A percentile compares a stretch with the other conserved stretches of the same genome.
These are phyloP conservation scores for Theobroma cacao DNA, from an alignment of 345 rosid genomes.

Conservation along the genomic window DNA sequence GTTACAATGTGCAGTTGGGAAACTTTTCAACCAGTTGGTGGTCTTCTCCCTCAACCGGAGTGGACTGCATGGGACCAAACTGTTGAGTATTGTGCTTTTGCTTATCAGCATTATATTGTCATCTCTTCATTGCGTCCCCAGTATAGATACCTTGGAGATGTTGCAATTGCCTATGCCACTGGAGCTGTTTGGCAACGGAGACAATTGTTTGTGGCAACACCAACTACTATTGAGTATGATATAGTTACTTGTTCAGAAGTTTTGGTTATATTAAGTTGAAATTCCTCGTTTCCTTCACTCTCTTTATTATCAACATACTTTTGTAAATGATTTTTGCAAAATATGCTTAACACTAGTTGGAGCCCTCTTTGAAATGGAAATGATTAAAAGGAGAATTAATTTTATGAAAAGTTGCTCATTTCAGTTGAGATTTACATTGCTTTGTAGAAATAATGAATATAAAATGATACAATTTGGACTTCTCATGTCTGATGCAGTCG, in stretches of 20 bases:
- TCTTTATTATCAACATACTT: not conserved
- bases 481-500: not conserved
- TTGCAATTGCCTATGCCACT: constrained; percentile 90
- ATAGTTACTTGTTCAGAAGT: constrained; percentile 3
- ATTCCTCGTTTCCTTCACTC: not conserved
- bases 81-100: constrained; percentile 97
- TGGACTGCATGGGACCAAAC: constrained; percentile 99
- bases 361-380: not conserved
- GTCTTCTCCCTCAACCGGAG: constrained; percentile 97
- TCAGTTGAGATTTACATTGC: not conserved
- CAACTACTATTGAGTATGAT: constrained; percentile 96
- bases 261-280: not conserved
- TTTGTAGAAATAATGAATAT: not conserved
- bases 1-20: constrained; percentile 76
- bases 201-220: constrained; percentile 95
- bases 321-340: not conserved
- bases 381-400: not conserved
- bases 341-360: not conserved
- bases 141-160: constrained; percentile 94
- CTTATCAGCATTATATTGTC: constrained; percentile 86
- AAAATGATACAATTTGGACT: not conserved
- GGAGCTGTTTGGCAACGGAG: constrained; percentile 99
- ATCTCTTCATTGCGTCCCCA: constrained; percentile 94
- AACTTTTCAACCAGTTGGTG: constrained; percentile 93
- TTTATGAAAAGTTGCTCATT: not conserved